phyloP scores from a whole-genome alignment of 768 basidiomycete genomes.

The Pholiota molesta region DNA sequence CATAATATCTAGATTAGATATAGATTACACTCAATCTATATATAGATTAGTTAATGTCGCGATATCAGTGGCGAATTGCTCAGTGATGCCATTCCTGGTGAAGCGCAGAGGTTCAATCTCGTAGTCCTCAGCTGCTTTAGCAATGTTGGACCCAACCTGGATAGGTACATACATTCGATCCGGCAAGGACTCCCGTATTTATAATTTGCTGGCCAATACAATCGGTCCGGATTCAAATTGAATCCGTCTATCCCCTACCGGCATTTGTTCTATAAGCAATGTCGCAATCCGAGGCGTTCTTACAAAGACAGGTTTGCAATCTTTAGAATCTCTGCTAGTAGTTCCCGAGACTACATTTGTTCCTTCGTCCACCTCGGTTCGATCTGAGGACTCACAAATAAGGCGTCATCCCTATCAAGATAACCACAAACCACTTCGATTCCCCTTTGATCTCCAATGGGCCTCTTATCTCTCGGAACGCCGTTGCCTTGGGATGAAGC shows the following conservation, averaged over 20 bases:
- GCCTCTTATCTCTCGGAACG: conserved; percentile 90
- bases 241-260: conserved; percentile 12
- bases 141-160: neutral
- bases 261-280: conserved; percentile 12
- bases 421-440: neutral
- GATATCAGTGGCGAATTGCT: conserved; percentile 25
- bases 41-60: conserved; percentile 24
- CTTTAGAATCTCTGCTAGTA: conserved; percentile 9
- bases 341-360: conserved; percentile 6
- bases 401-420: neutral
- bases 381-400: neutral
- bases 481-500: conserved; percentile 92
- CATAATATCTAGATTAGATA: conserved; percentile 14
- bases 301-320: conserved; percentile 26
- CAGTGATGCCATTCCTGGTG: neutral
- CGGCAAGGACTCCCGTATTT: conserved; percentile 7
- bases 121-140: neutral
- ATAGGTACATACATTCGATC: neutral
- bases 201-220: neutral
- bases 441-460: conserved; percentile 56
- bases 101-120: neutral
- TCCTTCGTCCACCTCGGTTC: conserved; percentile 1
- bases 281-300: conserved; percentile 18
- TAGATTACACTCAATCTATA: neutral
- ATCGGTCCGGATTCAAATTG: conserved; percentile 24